Evolutionary conservation across 148 eudicot species (phyloP).

Genomic region (Euryodendron excelsum): DNA sequence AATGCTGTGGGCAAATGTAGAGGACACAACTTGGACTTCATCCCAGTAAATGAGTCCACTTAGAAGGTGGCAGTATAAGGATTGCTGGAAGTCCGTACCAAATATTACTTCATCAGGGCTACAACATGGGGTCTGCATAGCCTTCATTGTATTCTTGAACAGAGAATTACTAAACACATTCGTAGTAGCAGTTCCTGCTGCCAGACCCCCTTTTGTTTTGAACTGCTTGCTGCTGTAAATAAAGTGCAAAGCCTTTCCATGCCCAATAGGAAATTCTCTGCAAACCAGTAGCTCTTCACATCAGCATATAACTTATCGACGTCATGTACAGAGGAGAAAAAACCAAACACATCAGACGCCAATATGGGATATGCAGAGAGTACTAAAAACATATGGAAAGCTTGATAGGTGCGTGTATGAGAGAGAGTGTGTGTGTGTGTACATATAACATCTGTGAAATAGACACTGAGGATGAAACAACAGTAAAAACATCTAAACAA

Average conservation of each 20-base stretch:
- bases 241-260: slow-evolving; percentile 68
- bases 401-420: neutral
- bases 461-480: neutral
- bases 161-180: slow-evolving; percentile 57
- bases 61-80: slow-evolving; percentile 86
- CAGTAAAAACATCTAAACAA: neutral
- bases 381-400: neutral
- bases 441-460: neutral
- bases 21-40: slow-evolving; percentile 59
- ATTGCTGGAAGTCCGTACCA: slow-evolving; percentile 71
- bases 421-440: neutral
- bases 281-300: neutral
- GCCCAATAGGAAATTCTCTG: slow-evolving; percentile 72
- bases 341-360: neutral
- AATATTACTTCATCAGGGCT: slow-evolving; percentile 91
- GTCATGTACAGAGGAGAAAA: neutral
- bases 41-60: slow-evolving; percentile 59
- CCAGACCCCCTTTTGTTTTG: slow-evolving; percentile 65
- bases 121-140: slow-evolving; percentile 64
- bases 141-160: slow-evolving; percentile 54
- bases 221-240: slow-evolving; percentile 86
- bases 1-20: slow-evolving; percentile 89
- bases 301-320: neutral
- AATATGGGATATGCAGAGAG: neutral
- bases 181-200: slow-evolving; percentile 91